Conservation (phyloP, 805 yeast species). For the Saccharomycopsis capsularis region DNA sequence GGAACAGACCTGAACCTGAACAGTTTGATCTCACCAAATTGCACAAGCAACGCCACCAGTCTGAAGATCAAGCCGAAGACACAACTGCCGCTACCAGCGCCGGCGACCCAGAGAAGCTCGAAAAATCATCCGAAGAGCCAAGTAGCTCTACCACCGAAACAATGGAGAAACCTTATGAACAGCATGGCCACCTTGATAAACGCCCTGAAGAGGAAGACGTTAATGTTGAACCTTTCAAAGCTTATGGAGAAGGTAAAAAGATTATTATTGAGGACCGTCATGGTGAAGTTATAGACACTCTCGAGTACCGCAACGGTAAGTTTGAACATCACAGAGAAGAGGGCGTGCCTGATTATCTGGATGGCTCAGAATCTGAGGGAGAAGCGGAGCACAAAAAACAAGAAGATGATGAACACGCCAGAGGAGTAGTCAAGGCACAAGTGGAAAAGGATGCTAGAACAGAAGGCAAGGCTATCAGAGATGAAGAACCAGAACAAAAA, state of each 20-base stretch:
- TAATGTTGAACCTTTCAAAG: constrained; percentile 24
- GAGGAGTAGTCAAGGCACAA: not conserved
- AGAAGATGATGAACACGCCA: not conserved
- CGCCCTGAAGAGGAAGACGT: not conserved
- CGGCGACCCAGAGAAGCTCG: not conserved
- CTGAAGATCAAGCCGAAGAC: not conserved
- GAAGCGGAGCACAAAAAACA: not conserved
- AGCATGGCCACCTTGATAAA: not conserved
- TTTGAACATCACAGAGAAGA: not conserved
- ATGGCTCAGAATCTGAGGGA: not conserved
- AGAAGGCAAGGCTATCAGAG: not conserved
- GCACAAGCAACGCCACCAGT: constrained; percentile 8
- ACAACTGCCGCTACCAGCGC: not conserved
- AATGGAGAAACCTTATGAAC: not conserved
- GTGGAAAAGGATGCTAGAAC: constrained; percentile 17
- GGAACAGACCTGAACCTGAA: constrained; percentile 17
- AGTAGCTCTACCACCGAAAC: not conserved
- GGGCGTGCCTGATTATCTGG: constrained; percentile 14
- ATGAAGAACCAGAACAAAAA: constrained; percentile 1
- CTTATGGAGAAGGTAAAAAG: constrained; percentile 62
- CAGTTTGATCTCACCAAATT: constrained; percentile 18
- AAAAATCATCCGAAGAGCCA: not conserved
- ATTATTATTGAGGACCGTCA: constrained; percentile 73
- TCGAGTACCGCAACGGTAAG: constrained; percentile 32
- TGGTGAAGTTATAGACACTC: constrained; percentile 70